phyloP scores from a whole-genome alignment of 495 filamentous ascomycete genomes.

The Lasiosphaeria hispida region DNA sequence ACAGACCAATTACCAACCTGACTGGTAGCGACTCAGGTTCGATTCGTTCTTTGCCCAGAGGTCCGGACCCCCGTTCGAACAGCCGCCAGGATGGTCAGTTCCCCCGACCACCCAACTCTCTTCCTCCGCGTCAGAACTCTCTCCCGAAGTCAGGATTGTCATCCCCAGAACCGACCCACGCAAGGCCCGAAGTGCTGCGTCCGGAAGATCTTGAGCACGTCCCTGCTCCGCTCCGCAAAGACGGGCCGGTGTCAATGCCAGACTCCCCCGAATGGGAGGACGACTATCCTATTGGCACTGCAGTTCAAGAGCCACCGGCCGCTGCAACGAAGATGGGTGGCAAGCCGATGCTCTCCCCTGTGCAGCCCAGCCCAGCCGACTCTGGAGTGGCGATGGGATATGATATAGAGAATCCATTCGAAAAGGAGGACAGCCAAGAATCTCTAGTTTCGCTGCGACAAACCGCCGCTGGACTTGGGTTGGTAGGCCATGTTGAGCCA shows the following conservation, averaged over 20 bases:
- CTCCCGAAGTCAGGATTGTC: conserved; percentile 22
- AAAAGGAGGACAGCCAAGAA: conserved; percentile 20
- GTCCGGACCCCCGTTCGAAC: conserved; percentile 52
- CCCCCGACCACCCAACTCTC: conserved; percentile 18
- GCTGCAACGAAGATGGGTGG: conserved; percentile 27
- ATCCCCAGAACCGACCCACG: conserved; percentile 24
- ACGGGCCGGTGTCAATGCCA: background rate
- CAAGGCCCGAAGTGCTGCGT: conserved; percentile 12
- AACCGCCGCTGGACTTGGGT: conserved; percentile 20
- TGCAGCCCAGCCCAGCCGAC: conserved; percentile 25
- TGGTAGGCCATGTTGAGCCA: conserved; percentile 18
- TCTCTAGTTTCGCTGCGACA: conserved; percentile 16
- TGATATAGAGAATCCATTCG: conserved; percentile 16
- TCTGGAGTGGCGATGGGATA: conserved; percentile 27
- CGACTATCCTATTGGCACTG: conserved; percentile 10
- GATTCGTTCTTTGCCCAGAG: conserved; percentile 52
- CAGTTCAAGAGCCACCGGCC: conserved; percentile 38
- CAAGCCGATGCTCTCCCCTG: conserved; percentile 25
- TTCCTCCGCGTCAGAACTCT: conserved; percentile 31
- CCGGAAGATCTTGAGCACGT: conserved; percentile 8
- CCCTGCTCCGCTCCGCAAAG: conserved; percentile 2
- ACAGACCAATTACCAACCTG: conserved; percentile 67
- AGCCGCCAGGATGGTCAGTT: conserved; percentile 20
- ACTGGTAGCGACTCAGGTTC: conserved; percentile 58
- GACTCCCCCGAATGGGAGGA: conserved; percentile 3